These are phyloP conservation scores for Biscutella laevigata DNA, from an alignment of 441 rosid genomes.

Conservation along the genomic window DNA sequence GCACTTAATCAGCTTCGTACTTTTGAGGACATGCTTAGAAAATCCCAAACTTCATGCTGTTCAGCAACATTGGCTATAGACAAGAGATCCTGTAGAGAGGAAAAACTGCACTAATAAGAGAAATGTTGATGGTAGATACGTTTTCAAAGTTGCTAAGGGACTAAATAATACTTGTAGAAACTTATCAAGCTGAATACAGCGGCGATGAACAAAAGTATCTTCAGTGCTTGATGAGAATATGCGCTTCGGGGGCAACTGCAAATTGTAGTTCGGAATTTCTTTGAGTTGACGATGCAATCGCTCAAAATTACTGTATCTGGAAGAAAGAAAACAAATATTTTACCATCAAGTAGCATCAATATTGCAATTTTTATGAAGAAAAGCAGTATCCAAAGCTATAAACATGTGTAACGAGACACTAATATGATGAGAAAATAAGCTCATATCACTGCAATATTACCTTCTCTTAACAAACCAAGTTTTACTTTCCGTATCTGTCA, in stretches of 20 bases:
- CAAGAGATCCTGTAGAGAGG: conserved; percentile 66
- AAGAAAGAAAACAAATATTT: conserved; percentile 16
- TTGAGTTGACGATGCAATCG: conserved; percentile 83
- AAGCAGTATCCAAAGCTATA: no score
- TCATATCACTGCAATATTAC: conserved; percentile 35
- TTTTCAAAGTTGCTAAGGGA: conserved; percentile 7
- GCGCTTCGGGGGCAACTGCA: conserved; percentile 96
- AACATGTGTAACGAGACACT: no score
- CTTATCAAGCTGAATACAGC: conserved; percentile 93
- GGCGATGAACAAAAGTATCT: conserved; percentile 94
- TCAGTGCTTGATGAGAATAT: conserved; percentile 99
- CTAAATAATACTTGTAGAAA: conserved; percentile 60
- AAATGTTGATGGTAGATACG: conserved; percentile 7
- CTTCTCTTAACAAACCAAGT: conserved; percentile 97
- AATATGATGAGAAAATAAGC: conserved; percentile 1
- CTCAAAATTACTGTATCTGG: conserved; percentile 96
- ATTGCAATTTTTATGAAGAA: no score
- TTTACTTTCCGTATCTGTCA: conserved; percentile 66
- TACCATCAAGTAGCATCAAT: no score
- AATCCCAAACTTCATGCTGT: conserved; percentile 99
- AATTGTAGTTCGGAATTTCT: conserved; percentile 90
- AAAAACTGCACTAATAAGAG: conserved; percentile 1
- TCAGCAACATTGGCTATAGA: conserved; percentile 97
- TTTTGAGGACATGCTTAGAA: conserved; percentile 81
- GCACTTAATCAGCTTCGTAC: conserved; percentile 33